Evolutionary conservation across 345 rosid species (phyloP).

Genomic region (Eutrema heterophyllum): DNA sequence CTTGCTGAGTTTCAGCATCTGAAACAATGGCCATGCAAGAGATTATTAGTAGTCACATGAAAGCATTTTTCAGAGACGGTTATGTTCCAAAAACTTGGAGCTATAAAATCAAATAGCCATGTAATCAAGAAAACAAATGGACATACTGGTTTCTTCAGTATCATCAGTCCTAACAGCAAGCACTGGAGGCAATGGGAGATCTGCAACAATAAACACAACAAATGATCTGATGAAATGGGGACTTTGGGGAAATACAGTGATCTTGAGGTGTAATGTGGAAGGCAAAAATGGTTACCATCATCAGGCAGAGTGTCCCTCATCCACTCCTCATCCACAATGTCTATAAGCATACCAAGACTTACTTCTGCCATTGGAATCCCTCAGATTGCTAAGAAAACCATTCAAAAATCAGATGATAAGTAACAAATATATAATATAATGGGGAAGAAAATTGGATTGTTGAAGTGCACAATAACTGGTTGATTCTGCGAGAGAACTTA

Average conservation of each 20-base stretch:
- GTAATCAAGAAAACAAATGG: not conserved
- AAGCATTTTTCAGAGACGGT: not conserved
- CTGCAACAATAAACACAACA: conserved; percentile 38
- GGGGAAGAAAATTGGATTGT: not conserved
- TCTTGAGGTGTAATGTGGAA: not conserved
- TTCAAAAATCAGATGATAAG: not conserved
- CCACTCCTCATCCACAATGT: conserved; percentile 94
- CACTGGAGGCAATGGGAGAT: conserved; percentile 76
- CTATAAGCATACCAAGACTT: conserved; percentile 76
- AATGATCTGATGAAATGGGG: not conserved
- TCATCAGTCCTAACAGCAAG: conserved; percentile 72
- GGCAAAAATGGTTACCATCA: conserved; percentile 49
- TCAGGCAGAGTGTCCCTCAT: conserved; percentile 88
- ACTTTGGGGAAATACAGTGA: not conserved
- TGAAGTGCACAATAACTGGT: not conserved
- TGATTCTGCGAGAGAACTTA: not conserved
- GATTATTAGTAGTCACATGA: not conserved
- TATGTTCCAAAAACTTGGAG: not conserved
- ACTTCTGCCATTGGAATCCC: conserved; percentile 55
- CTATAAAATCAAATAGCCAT: not conserved
- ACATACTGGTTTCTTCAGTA: conserved; percentile 85
- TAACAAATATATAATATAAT: not conserved
- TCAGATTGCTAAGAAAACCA: not conserved
- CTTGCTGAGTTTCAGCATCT: conserved; percentile 75
- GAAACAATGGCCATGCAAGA: conserved; percentile 11